Evolutionary conservation across 345 rosid species (phyloP).

Genomic region (Syzygium aromaticum): DNA sequence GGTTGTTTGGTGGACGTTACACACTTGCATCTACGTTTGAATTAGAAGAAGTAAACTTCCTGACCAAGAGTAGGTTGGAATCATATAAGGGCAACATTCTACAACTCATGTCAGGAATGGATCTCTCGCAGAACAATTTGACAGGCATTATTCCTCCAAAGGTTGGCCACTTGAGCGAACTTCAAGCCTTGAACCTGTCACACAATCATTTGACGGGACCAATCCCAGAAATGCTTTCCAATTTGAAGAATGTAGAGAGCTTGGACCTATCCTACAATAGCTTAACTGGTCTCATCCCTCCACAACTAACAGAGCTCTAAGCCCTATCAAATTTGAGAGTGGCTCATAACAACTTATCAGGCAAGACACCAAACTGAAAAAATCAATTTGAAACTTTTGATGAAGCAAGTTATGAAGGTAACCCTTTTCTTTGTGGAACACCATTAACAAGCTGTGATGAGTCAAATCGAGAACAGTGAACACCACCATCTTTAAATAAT

Average conservation of each 20-base stretch:
- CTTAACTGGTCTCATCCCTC: not conserved
- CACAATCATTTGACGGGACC: not conserved
- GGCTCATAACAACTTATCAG: conserved; percentile 13
- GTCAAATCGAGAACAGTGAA: not conserved
- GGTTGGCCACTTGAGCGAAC: not conserved
- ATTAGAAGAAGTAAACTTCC: not conserved
- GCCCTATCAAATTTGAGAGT: not conserved
- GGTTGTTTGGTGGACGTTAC: too few relatives aligned
- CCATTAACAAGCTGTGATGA: not conserved
- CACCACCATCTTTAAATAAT: not conserved
- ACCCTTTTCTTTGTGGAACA: not conserved
- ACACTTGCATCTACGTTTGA: too few relatives aligned
- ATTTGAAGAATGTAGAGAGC: not conserved
- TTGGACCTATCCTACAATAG: not conserved
- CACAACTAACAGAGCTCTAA: not conserved
- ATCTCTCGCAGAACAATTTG: not conserved
- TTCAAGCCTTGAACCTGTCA: not conserved
- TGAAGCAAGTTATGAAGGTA: not conserved
- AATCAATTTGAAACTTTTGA: not conserved
- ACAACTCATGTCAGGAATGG: not conserved
- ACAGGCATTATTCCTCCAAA: not conserved
- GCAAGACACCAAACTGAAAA: not conserved
- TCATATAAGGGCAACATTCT: not conserved
- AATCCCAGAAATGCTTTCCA: not conserved
- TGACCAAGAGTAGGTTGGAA: not conserved